Evolutionary conservation across 1,284 basidiomycete species (phyloP).

Genomic region (Ceratobasidium sp.): DNA sequence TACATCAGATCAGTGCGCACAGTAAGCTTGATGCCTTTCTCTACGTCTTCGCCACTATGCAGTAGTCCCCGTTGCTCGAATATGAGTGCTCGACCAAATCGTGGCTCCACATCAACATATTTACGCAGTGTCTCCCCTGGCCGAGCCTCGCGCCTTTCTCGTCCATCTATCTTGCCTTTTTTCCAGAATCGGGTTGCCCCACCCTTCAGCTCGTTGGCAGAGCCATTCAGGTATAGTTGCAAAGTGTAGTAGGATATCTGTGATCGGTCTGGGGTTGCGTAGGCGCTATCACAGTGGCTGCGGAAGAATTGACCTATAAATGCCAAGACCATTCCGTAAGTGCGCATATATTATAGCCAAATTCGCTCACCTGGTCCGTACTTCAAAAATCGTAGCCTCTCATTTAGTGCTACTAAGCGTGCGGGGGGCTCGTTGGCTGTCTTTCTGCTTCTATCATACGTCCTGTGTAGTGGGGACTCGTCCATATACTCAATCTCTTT

Average conservation of each 20-base stretch:
- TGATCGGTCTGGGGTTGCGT: constrained; percentile 42
- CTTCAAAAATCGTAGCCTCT: constrained; percentile 43
- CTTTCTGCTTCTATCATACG: background rate
- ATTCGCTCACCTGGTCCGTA: constrained; percentile 37
- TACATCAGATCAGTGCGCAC: constrained; percentile 40
- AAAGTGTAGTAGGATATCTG: constrained; percentile 42
- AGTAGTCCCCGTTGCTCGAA: constrained; percentile 43
- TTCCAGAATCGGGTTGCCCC: constrained; percentile 42
- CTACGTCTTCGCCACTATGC: constrained; percentile 42
- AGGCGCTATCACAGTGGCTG: constrained; percentile 41
- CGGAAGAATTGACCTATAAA: constrained; percentile 42
- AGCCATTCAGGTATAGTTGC: constrained; percentile 44
- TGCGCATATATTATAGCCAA: background rate
- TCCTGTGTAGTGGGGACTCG: constrained; percentile 4
- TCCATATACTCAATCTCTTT: constrained; percentile 27
- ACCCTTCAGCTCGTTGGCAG: constrained; percentile 23
- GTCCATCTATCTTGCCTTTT: constrained; percentile 1
- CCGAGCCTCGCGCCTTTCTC: constrained; percentile 12
- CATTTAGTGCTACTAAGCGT: constrained; percentile 37
- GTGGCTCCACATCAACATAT: constrained; percentile 41
- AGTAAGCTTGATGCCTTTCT: constrained; percentile 37
- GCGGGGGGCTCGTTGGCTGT: background rate
- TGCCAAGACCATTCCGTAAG: constrained; percentile 8
- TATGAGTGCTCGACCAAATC: constrained; percentile 41
- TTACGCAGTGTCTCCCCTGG: constrained; percentile 18